These are phyloP conservation scores for Musa schizocarpa DNA, from an alignment of 176 grass and related monocot species.

Conservation along the genomic window DNA sequence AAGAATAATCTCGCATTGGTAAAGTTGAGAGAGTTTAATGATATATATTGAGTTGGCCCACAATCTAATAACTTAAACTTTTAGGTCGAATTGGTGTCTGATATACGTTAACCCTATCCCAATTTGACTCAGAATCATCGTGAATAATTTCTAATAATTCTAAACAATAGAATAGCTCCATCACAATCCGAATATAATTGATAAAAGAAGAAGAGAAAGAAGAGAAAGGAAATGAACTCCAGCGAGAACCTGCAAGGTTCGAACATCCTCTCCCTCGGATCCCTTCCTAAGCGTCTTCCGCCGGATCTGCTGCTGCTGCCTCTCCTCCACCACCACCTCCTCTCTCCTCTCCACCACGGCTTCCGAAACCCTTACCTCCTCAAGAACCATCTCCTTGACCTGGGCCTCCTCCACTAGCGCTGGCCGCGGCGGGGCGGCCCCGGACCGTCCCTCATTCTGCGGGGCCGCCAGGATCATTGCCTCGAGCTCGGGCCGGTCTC, in stretches of 20 bases:
- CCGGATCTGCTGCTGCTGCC: slow-evolving; percentile 4
- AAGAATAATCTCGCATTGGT: no score
- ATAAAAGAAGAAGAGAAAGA: not conserved
- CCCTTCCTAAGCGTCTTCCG: slow-evolving; percentile 44
- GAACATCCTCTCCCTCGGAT: slow-evolving; percentile 77
- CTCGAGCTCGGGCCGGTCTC: slow-evolving; percentile 9
- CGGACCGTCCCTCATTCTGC: not conserved
- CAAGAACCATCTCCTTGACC: slow-evolving; percentile 55
- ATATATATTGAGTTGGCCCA: no score
- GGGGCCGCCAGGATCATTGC: not conserved
- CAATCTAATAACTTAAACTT: not conserved
- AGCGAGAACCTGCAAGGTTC: slow-evolving; percentile 64
- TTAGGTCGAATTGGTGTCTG: not conserved
- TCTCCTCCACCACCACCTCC: slow-evolving; percentile 11
- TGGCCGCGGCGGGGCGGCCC: slow-evolving; percentile 8
- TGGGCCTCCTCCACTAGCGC: slow-evolving; percentile 36
- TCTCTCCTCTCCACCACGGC: slow-evolving; percentile 8
- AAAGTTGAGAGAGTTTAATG: no score
- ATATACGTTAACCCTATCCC: no score
- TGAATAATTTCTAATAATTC: no score
- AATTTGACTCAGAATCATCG: no score
- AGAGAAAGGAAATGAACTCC: not conserved
- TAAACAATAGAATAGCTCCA: not conserved
- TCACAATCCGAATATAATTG: not conserved
- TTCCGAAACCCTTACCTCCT: slow-evolving; percentile 24